A percentile compares a stretch with the other conserved stretches of the same genome.
Conservation (phyloP, 2,329 filamentous ascomycete genomes). For the Hymenotorrendiella dingleyae region DNA sequence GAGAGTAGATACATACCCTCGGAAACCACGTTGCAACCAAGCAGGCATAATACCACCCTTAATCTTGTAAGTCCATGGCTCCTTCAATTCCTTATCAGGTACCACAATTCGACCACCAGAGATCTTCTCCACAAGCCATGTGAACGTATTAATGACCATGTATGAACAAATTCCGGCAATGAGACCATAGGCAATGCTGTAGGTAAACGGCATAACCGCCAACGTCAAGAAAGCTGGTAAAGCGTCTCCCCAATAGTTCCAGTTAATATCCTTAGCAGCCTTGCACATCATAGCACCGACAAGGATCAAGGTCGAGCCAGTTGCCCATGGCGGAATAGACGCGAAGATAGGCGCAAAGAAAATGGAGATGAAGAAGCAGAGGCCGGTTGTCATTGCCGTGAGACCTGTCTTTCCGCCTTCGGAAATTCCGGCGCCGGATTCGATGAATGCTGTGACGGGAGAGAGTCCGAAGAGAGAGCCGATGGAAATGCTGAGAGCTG, state of each 20-base stretch:
- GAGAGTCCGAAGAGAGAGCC: constrained; percentile 70
- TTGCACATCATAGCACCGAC: constrained; percentile 79
- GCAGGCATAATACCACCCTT: constrained; percentile 67
- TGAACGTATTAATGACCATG: constrained; percentile 63
- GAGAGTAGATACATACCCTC: constrained; percentile 36
- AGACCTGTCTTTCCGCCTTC: constrained; percentile 79
- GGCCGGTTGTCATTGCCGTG: constrained; percentile 66
- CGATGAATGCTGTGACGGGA: constrained; percentile 78
- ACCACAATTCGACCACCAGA: constrained; percentile 65
- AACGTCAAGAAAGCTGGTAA: constrained; percentile 80
- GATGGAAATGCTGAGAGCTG: constrained; percentile 62
- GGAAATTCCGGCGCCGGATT: constrained; percentile 81
- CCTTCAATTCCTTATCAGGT: constrained; percentile 66
- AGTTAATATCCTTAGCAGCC: constrained; percentile 76
- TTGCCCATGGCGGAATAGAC: constrained; percentile 82
- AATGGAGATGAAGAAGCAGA: constrained; percentile 79
- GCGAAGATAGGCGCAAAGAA: constrained; percentile 89
- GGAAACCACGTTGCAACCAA: constrained; percentile 58
- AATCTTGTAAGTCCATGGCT: constrained; percentile 71
- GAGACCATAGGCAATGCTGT: constrained; percentile 78
- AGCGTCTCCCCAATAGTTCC: constrained; percentile 75
- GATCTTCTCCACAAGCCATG: constrained; percentile 61
- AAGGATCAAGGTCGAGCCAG: constrained; percentile 76
- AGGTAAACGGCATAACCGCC: constrained; percentile 80
- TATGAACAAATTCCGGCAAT: constrained; percentile 73